Percentiles rank a stretch among this genome's conserved stretches.
These are phyloP conservation scores for Salix caprea DNA, from an alignment of 345 rosid species.

Conservation along the genomic window DNA sequence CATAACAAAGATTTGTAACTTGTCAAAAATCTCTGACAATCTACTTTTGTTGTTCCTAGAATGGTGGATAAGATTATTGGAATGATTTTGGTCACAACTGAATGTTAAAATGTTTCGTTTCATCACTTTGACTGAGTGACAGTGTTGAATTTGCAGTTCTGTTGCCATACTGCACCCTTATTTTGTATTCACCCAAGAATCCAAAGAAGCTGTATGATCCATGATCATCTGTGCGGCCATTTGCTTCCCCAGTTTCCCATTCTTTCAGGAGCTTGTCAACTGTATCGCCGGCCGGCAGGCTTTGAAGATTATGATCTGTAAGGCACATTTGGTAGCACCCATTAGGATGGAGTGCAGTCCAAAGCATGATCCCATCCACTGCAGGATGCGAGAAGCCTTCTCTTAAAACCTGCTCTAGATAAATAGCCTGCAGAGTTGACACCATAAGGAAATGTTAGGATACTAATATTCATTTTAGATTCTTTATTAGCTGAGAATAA, in stretches of 20 bases:
- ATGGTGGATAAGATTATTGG: neutral
- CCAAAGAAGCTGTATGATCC: conserved; percentile 67
- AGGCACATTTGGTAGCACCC: conserved; percentile 93
- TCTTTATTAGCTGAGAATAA: neutral
- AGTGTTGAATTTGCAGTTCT: conserved; percentile 42
- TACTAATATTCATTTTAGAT: neutral
- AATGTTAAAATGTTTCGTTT: conserved; percentile 63
- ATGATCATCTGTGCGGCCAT: conserved; percentile 40
- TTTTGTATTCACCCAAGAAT: conserved; percentile 62
- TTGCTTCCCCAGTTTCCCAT: conserved; percentile 48
- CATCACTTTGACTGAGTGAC: conserved; percentile 35
- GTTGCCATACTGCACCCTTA: conserved; percentile 29
- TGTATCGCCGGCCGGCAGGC: conserved; percentile 68
- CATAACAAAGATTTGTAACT: too few species aligned
- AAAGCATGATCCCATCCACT: conserved; percentile 73
- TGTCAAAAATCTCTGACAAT: neutral
- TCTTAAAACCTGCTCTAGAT: conserved; percentile 65
- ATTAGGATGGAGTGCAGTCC: conserved; percentile 72
- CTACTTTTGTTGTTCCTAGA: neutral
- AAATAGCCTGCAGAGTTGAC: conserved; percentile 37
- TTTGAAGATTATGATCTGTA: conserved; percentile 46
- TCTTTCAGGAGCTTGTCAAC: conserved; percentile 57
- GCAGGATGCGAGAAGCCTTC: conserved; percentile 90
- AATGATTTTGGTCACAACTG: conserved; percentile 23
- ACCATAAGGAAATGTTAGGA: neutral